These are phyloP conservation scores for Aspergillus pseudotamarii DNA, from an alignment of 2,329 filamentous ascomycete species.

Conservation along the genomic window DNA sequence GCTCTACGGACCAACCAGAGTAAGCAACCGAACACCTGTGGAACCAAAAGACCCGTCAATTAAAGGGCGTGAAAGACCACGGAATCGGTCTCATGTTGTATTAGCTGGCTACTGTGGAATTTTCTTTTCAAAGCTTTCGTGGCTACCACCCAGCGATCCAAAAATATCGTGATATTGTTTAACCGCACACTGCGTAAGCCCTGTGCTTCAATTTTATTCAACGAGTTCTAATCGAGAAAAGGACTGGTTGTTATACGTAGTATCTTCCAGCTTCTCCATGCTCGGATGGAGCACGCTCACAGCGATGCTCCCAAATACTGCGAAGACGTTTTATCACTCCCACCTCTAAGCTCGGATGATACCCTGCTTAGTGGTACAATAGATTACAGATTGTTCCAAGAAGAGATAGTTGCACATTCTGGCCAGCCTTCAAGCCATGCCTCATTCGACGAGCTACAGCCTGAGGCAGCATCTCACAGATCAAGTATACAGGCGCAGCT, in stretches of 20 bases:
- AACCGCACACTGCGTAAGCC: neutral
- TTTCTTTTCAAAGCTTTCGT: neutral
- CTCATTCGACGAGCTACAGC: neutral
- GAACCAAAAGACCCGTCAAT: neutral
- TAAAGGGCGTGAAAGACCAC: neutral
- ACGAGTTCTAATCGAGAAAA: neutral
- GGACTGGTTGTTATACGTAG: neutral
- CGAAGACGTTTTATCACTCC: slow-evolving; percentile 10
- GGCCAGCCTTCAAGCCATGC: neutral
- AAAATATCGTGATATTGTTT: neutral
- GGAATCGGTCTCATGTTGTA: neutral
- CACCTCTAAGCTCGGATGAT: neutral
- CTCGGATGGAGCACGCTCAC: slow-evolving; percentile 5
- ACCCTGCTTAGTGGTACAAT: neutral
- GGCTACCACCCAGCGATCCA: neutral
- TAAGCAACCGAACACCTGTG: neutral
- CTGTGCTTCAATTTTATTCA: neutral
- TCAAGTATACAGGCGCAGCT: neutral
- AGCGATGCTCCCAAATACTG: neutral
- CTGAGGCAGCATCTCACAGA: neutral
- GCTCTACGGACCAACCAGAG: neutral
- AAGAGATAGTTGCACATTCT: neutral
- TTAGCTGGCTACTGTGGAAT: neutral
- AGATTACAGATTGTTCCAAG: neutral
- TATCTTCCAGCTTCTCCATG: neutral